Conservation (phyloP, 1,139 yeast genomes). For the Kodamaea sp. region DNA sequence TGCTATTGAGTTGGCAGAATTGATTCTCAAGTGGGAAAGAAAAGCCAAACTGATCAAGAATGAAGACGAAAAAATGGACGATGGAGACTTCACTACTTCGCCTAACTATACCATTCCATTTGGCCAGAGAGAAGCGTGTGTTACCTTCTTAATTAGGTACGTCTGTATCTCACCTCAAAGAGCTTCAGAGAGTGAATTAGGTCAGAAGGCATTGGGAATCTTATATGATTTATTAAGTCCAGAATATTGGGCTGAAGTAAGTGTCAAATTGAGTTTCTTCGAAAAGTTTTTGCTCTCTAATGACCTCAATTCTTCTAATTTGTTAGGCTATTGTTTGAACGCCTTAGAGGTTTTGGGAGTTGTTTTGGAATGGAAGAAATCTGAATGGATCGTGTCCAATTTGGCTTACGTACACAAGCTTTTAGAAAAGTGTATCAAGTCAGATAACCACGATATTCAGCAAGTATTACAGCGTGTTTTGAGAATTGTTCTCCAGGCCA, state of each 20-base stretch:
- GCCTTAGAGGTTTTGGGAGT: conserved; percentile 91
- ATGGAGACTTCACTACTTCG: conserved; percentile 35
- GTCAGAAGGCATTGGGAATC: conserved; percentile 77
- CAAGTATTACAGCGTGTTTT: conserved; percentile 78
- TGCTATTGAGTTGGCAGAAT: conserved; percentile 87
- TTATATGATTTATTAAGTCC: conserved; percentile 73
- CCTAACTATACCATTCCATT: conserved; percentile 64
- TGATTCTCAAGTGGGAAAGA: conserved; percentile 84
- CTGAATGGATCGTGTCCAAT: conserved; percentile 76
- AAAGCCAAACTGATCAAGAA: conserved; percentile 31
- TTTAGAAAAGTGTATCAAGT: conserved; percentile 78
- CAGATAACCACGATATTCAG: conserved; percentile 83
- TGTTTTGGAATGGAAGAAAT: conserved; percentile 72
- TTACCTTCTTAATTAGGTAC: conserved; percentile 86
- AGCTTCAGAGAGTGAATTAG: conserved; percentile 81
- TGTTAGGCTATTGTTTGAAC: conserved; percentile 78
- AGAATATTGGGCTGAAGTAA: conserved; percentile 82
- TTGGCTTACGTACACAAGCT: conserved; percentile 67
- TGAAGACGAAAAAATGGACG: conserved; percentile 15
- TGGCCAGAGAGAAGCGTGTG: conserved; percentile 84
- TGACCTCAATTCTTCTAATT: conserved; percentile 64
- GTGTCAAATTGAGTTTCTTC: conserved; percentile 79
- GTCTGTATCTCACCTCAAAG: conserved; percentile 86
- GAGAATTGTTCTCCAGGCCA: conserved; percentile 62
- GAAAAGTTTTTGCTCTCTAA: conserved; percentile 82